phyloP scores from a whole-genome alignment of 1,139 yeast species.

The Saccharomyces hybrid region DNA sequence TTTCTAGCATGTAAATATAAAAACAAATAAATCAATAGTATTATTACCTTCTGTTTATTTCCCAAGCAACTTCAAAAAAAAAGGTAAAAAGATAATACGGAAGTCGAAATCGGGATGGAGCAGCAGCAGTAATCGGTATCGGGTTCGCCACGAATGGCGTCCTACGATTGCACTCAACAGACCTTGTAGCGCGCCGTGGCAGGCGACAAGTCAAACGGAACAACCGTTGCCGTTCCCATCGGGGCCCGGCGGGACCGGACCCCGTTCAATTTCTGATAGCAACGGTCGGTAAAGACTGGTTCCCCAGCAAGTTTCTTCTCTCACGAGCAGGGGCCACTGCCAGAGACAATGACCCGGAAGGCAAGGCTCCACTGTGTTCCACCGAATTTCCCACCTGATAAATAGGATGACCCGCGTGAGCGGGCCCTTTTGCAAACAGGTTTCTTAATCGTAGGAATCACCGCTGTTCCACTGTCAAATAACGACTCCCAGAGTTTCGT shows the following conservation, averaged over 20 bases:
- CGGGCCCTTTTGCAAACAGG: constrained; percentile 14
- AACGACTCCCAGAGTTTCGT: constrained; percentile 6
- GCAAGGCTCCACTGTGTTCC: constrained; percentile 25
- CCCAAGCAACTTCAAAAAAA: constrained; percentile 1
- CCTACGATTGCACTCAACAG: constrained; percentile 35
- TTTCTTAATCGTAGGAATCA: constrained; percentile 23
- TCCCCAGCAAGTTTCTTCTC: constrained; percentile 15
- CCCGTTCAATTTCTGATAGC: constrained; percentile 21
- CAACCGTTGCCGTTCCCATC: constrained; percentile 31
- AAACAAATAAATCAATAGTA: neutral
- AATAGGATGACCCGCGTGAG: neutral
- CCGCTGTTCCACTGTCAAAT: constrained; percentile 12
- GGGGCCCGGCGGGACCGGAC: constrained; percentile 7
- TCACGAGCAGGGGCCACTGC: neutral
- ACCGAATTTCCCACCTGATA: constrained; percentile 35
- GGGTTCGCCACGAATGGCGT: constrained; percentile 22
- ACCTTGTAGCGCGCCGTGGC: constrained; percentile 18
- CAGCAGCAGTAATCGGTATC: constrained; percentile 31
- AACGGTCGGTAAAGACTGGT: constrained; percentile 15
- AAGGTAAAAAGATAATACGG: no score
- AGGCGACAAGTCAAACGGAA: constrained; percentile 16
- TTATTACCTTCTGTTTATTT: no score
- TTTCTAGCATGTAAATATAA: constrained; percentile 5
- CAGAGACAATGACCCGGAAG: neutral
- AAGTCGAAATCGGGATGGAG: neutral